Conservation (phyloP, 805 yeast genomes). For the Hanseniaspora occidentalis region DNA sequence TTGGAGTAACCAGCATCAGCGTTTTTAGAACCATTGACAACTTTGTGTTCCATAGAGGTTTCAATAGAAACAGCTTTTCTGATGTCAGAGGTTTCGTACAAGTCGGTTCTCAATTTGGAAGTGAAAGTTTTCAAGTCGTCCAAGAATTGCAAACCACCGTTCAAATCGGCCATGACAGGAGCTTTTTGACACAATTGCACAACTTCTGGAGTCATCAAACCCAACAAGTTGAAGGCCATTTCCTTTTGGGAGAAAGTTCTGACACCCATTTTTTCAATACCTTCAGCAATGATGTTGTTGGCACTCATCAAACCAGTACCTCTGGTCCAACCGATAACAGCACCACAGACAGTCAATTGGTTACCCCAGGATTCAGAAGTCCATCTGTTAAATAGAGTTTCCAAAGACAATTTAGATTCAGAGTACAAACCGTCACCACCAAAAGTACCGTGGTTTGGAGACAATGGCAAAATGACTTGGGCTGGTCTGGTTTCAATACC, state of each 20-base stretch:
- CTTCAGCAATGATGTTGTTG: constrained; percentile 95
- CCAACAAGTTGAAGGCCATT: constrained; percentile 97
- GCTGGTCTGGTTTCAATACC: constrained; percentile 94
- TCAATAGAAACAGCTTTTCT: constrained; percentile 94
- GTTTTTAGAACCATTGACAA: constrained; percentile 64
- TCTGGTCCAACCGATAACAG: constrained; percentile 99
- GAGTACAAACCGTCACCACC: constrained; percentile 98
- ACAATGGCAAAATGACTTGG: constrained; percentile 88
- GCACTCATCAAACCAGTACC: constrained; percentile 99
- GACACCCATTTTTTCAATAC: constrained; percentile 89
- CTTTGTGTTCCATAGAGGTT: constrained; percentile 70
- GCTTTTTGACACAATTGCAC: constrained; percentile 79
- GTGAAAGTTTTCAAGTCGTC: constrained; percentile 86
- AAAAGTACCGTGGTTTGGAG: constrained; percentile 98
- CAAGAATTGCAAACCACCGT: constrained; percentile 95
- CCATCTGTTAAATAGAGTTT: constrained; percentile 98
- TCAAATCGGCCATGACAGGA: constrained; percentile 96
- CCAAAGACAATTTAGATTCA: constrained; percentile 90
- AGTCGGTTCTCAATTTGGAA: constrained; percentile 56
- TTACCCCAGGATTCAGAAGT: constrained; percentile 93
- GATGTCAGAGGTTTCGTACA: constrained; percentile 73
- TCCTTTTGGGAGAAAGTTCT: constrained; percentile 98
- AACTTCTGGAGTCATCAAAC: constrained; percentile 80
- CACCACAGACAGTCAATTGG: constrained; percentile 94
- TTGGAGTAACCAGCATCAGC: constrained; percentile 79